phyloP scores from a whole-genome alignment of 345 rosid genomes.

The Melaleuca alternifolia region DNA sequence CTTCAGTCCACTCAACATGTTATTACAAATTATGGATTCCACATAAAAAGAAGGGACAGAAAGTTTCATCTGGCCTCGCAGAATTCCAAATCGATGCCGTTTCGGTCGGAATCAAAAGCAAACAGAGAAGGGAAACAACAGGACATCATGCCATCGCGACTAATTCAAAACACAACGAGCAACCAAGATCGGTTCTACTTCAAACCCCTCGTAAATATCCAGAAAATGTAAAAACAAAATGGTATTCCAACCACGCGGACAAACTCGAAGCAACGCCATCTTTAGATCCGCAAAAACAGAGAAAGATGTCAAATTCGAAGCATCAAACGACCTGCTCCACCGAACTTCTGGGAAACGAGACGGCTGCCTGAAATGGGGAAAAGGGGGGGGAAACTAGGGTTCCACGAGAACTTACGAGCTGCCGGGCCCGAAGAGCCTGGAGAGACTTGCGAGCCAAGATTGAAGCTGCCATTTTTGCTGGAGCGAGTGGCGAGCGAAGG shows the following conservation, averaged over 20 bases:
- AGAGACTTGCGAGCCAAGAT: constrained; percentile 81
- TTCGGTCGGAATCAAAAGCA: not conserved
- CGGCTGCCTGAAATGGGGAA: not conserved
- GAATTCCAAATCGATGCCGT: not conserved
- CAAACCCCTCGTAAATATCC: not conserved
- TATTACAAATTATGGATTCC: not conserved
- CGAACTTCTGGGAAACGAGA: not conserved
- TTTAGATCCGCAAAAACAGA: not conserved
- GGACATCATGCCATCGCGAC: not conserved
- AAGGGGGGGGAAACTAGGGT: not conserved
- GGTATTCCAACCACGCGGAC: not conserved
- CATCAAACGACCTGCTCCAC: not conserved
- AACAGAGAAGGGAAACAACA: not conserved
- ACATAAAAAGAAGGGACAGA: not conserved
- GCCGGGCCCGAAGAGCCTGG: constrained; percentile 51
- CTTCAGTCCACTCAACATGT: not conserved
- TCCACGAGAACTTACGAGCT: constrained; percentile 6
- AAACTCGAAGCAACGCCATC: not conserved
- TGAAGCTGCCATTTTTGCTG: constrained; percentile 46
- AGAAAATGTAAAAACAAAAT: not conserved
- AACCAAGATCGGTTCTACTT: not conserved
- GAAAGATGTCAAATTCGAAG: not conserved
- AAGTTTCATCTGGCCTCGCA: not conserved
- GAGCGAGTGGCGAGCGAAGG: not conserved
- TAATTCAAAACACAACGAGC: not conserved